Evolutionary conservation across 2,329 filamentous ascomycete genomes (phyloP), one percentile per base, ranked within the genome.

Genomic region (Aspergillus awamori): DNA sequence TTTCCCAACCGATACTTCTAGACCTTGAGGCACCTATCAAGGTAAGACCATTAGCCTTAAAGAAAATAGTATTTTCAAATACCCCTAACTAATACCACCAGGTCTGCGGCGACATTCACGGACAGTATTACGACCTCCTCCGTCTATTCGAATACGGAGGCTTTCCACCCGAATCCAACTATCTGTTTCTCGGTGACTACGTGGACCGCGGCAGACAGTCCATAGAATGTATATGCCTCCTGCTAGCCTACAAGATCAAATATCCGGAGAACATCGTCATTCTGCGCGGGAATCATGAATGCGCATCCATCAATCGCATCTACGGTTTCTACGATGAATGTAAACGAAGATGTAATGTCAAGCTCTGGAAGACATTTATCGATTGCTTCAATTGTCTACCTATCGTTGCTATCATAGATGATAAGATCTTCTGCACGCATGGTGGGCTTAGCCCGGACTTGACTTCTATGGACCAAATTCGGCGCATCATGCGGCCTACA

Each of bases 261-360:
- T 98, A 97, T 78, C 95, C 95, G 53, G 95, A 99, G 82, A 99
- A 99, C 84, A 98, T 99, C 83, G 98, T 99, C 84, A 91, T 99
- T 69, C 87, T 99, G 62, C 92, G 95, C 69, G 95, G 95, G 66
- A 99, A 99, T 84, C 95, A 99, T 84, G 95, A 99, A 81, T 98
- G 95, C 82, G 95, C 95, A 62, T 96, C 92, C 57, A 96, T 99
- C 84, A 99, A 96, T 84, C 92, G 95, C 75, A 96, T 98, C 80
- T 99, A 99, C 79, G 95, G 39, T 2, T 43, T 43, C 7, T 20
- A 43, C 10, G 39, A 43, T 0, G 39, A 20, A 10, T 43, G 39
- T 17, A 43, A 43, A 13, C 39, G 39, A 20, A 17, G 39, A 8
- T 43, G 20, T 10, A 43, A 10, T 43, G 8, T 43, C 8, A 20